Conservation (phyloP, 2,329 filamentous ascomycete species). For the Hymenoscyphus salicellus region DNA sequence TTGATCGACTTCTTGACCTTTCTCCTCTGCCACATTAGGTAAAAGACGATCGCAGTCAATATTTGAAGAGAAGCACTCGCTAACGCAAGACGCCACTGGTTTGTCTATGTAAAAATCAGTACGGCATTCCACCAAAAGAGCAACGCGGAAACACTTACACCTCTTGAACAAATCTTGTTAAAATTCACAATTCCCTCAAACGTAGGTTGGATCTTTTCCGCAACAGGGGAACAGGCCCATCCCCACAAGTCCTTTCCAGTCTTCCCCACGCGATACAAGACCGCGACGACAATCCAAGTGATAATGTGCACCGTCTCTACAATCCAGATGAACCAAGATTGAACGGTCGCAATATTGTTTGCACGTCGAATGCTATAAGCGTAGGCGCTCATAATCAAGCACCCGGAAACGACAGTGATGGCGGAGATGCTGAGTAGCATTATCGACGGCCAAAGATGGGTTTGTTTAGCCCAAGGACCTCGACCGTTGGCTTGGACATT, state of each 20-base stretch:
- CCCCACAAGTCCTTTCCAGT: constrained; percentile 26
- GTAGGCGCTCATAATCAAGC: constrained; percentile 20
- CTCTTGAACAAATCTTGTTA: constrained; percentile 20
- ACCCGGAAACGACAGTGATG: constrained; percentile 17
- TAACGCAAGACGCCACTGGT: constrained; percentile 11
- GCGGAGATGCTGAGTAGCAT: constrained; percentile 18
- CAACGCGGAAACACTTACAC: constrained; percentile 12
- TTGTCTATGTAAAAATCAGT: constrained; percentile 3
- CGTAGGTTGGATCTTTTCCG: constrained; percentile 22
- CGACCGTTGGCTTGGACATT: constrained; percentile 13
- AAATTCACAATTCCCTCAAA: constrained; percentile 26
- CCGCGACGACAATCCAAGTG: constrained; percentile 21
- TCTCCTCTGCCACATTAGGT: constrained; percentile 9
- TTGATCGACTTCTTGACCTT: constrained; percentile 10
- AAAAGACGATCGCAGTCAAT: constrained; percentile 8
- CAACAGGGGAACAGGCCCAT: constrained; percentile 23
- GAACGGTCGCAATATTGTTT: constrained; percentile 17
- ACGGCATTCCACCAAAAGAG: not conserved
- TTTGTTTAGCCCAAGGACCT: constrained; percentile 20
- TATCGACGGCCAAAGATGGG: constrained; percentile 18
- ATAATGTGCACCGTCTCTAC: constrained; percentile 18
- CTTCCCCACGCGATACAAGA: constrained; percentile 22
- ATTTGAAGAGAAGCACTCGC: constrained; percentile 13
- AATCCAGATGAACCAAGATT: constrained; percentile 12
- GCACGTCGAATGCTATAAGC: constrained; percentile 16